Percentiles rank a stretch among this genome's conserved stretches.
These are phyloP conservation scores for Sarocladiaceae sp. DNA, from an alignment of 2,329 filamentous ascomycete species.

Conservation along the genomic window DNA sequence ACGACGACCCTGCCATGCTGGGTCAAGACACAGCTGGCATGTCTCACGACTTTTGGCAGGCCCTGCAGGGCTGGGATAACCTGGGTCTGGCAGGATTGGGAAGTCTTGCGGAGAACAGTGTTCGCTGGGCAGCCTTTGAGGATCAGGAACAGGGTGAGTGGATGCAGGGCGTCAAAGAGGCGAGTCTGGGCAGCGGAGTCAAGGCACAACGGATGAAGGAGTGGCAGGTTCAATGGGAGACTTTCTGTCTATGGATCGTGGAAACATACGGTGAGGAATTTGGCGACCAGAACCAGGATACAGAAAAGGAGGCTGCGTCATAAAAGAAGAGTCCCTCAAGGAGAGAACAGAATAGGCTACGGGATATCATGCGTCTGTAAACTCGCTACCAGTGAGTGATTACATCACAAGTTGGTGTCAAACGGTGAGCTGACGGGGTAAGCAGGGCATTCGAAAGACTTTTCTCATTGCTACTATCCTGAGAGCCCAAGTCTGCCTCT, in stretches of 20 bases:
- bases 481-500: too few relatives aligned
- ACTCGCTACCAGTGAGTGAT: too few relatives aligned
- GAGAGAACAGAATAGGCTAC: too few relatives aligned
- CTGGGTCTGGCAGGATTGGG: constrained; percentile 81
- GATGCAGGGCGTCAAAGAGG: constrained; percentile 65
- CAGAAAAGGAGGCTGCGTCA: too few relatives aligned
- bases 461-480: too few relatives aligned
- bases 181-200: constrained; percentile 61
- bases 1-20: constrained; percentile 85
- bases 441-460: too few relatives aligned
- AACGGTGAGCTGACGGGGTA: too few relatives aligned
- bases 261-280: constrained; percentile 67
- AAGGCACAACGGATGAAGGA: constrained; percentile 68
- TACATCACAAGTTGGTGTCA: too few relatives aligned
- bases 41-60: constrained; percentile 93
- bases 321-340: too few relatives aligned
- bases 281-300: constrained; percentile 20
- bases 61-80: constrained; percentile 85
- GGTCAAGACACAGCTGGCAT: constrained; percentile 76
- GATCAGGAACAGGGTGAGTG: constrained; percentile 68
- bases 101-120: constrained; percentile 84
- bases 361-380: too few relatives aligned
- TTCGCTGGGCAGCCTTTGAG: constrained; percentile 84
- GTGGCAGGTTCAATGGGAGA: constrained; percentile 80
- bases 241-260: constrained; percentile 86